phyloP scores from a whole-genome alignment of 495 filamentous ascomycete species.

The Emericellopsis terricola region DNA sequence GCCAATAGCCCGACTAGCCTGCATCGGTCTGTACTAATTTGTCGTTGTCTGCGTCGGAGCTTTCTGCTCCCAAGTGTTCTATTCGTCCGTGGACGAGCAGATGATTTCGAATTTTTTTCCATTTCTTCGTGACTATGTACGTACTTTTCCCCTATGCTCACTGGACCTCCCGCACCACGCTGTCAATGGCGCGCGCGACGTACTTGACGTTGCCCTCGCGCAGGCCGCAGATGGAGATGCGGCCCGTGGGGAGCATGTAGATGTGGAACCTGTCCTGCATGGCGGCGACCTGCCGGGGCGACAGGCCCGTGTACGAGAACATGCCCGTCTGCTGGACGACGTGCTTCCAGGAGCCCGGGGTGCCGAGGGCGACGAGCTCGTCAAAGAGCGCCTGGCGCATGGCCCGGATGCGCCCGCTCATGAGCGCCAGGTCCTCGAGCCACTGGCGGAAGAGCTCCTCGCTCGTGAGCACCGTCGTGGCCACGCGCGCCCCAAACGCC shows the following conservation, averaged over 20 bases:
- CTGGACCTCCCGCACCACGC: too few species aligned
- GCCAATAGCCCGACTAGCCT: too few species aligned
- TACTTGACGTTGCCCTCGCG: not conserved
- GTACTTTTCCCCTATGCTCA: too few species aligned
- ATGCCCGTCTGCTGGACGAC: constrained; percentile 29
- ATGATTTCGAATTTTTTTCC: too few species aligned
- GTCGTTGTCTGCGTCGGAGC: too few species aligned
- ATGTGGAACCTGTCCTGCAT: constrained; percentile 24
- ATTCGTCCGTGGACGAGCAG: too few species aligned
- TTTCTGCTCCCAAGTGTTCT: too few species aligned
- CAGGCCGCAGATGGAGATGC: constrained; percentile 1
- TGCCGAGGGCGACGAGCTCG: constrained; percentile 22
- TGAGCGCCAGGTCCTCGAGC: constrained; percentile 28
- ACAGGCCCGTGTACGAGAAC: constrained; percentile 32
- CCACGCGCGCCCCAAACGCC: constrained; percentile 28
- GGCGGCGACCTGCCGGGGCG: constrained; percentile 16
- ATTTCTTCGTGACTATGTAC: too few species aligned
- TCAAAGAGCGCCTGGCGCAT: constrained; percentile 27
- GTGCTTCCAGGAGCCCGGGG: constrained; percentile 32
- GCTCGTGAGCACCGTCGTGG: constrained; percentile 26
- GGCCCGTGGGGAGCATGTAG: constrained; percentile 2
- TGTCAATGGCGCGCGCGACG: not conserved
- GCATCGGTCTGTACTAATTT: too few species aligned
- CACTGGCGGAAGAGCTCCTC: constrained; percentile 24
- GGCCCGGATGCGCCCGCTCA: constrained; percentile 29